phyloP scores from a whole-genome alignment of 305 asterid genomes.

The Petunia hybrid region DNA sequence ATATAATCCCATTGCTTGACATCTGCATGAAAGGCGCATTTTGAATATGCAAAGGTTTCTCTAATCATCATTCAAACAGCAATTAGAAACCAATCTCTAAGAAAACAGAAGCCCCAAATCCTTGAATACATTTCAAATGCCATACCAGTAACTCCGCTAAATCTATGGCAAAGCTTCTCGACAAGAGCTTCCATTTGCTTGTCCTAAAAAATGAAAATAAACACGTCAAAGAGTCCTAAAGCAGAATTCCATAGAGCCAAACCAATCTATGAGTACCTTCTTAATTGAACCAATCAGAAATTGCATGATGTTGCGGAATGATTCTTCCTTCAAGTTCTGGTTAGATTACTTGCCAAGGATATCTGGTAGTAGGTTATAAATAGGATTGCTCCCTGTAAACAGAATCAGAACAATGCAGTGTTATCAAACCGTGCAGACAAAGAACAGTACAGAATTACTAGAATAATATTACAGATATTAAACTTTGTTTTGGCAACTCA shows the following conservation, averaged over 20 bases:
- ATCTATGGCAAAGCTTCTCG: slow-evolving; percentile 91
- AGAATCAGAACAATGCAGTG: slow-evolving; percentile 37
- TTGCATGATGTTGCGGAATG: slow-evolving; percentile 96
- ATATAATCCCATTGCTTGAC: slow-evolving; percentile 81
- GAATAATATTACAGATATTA: neutral
- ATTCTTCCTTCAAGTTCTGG: slow-evolving; percentile 75
- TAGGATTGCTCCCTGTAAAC: slow-evolving; percentile 87
- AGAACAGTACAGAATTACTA: neutral
- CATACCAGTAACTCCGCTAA: slow-evolving; percentile 89
- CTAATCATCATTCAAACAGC: neutral
- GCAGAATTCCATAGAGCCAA: neutral
- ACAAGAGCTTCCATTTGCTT: slow-evolving; percentile 98
- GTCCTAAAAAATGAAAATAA: slow-evolving; percentile 56
- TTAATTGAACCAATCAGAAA: slow-evolving; percentile 86
- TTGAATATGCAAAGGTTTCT: neutral
- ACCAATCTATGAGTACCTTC: slow-evolving; percentile 62
- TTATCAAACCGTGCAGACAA: neutral
- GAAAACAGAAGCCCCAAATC: neutral
- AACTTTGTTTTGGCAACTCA: too few relatives aligned
- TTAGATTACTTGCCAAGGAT: slow-evolving; percentile 84
- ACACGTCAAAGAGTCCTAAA: slow-evolving; percentile 32
- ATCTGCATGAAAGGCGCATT: slow-evolving; percentile 59
- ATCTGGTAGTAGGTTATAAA: slow-evolving; percentile 95
- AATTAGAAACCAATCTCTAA: slow-evolving; percentile 6
- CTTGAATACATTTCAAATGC: neutral